These are phyloP conservation scores for Aspergillus floridensis DNA, from an alignment of 2,329 filamentous ascomycete species.

Conservation along the genomic window DNA sequence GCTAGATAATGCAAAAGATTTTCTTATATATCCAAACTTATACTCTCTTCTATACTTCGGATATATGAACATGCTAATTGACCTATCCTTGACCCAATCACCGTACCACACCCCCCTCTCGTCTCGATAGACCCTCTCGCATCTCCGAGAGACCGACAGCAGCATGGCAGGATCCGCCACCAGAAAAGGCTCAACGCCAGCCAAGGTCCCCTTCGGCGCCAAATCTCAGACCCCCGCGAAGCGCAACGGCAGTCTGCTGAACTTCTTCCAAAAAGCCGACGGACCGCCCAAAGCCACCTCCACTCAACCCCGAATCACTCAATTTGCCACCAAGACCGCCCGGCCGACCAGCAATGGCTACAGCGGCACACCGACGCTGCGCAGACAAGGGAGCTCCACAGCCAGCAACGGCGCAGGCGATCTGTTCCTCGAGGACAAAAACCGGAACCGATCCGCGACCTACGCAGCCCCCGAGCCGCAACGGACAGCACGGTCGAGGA, in stretches of 20 bases:
- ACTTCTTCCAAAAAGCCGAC: constrained; percentile 70
- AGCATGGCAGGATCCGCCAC: constrained; percentile 21
- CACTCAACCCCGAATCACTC: constrained; percentile 55
- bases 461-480: neutral
- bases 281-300: constrained; percentile 50
- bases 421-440: constrained; percentile 39
- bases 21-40: neutral
- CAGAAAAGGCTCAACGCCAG: constrained; percentile 27
- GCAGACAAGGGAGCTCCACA: constrained; percentile 12
- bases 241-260: constrained; percentile 66
- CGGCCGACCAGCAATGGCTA: constrained; percentile 15
- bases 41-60: neutral
- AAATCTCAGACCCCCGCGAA: constrained; percentile 24
- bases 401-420: constrained; percentile 19
- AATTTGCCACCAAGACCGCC: constrained; percentile 34
- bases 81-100: neutral
- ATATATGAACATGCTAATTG: neutral
- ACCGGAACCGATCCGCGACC: constrained; percentile 13
- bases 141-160: neutral
- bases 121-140: neutral
- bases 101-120: neutral
- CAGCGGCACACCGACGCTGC: constrained; percentile 12
- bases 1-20: neutral
- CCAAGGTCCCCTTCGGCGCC: constrained; percentile 13
- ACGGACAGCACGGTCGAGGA: constrained; percentile 23